Evolutionary conservation across 139 green algal species (phyloP), one percentile per base, ranked within the genome.

Genomic region (Pseudopediastrum boryanum): DNA sequence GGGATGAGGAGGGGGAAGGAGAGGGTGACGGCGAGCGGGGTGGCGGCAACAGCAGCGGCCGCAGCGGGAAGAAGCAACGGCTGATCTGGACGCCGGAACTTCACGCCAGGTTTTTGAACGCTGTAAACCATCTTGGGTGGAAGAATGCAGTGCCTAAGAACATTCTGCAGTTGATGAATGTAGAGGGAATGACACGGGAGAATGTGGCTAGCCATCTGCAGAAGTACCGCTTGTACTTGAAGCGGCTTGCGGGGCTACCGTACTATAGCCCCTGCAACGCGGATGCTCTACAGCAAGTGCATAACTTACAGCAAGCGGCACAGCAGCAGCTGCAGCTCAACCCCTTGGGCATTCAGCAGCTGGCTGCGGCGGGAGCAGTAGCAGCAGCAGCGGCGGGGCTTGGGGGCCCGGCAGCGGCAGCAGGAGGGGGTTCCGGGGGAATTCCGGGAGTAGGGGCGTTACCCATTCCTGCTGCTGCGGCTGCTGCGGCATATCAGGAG

Each of bases 121-220:
- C 89, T 3, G 89, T 96, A n/a, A 78, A 89, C 35, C 63, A 86
- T 56, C 80, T 96, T 65, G 90, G 89, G 1, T 56, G 85, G 21
- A 69, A 77, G n/a, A 82, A 84, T 38, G 82, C 82, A 1, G 85
- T 87, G 70, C 85, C 85, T 21, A 87, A 87, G 71, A 87, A 42
- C 41, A 87, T 89, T 61, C 85, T 88, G 52, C 61, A 85, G 79
- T 67, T 97, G 66, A 98, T 98, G 95, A 94, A 96, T 51, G 95
- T 98, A 48, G 89, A 98, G 63, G 94, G 95, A 58, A 91, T 98
- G 85, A 97, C 94, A 0, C 83, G 95, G 0, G 94, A 98, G 83
- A 97, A 98, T 79, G 92, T 98, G 25, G 94, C 94, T 23, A 90
- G 71, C 51, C 94, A 97, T 72, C 86, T 98, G 43, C 94, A 97